phyloP scores from a whole-genome alignment of 2,329 filamentous ascomycete species.

The Cadophora luteo-olivacea region DNA sequence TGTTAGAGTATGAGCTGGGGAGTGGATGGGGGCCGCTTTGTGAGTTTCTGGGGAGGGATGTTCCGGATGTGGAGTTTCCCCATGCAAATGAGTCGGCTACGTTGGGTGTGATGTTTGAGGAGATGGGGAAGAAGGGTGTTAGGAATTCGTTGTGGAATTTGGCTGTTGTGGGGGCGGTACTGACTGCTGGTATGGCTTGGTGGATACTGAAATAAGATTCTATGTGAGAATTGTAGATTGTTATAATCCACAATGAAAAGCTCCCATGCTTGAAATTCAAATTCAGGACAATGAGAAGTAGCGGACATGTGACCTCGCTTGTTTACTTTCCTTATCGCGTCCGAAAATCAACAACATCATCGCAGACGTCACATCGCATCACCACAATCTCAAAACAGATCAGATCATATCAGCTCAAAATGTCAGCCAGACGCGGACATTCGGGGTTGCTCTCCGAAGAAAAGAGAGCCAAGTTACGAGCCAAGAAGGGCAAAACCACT shows the following conservation, averaged over 20 bases:
- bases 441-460: background rate
- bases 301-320: background rate
- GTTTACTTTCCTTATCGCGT: background rate
- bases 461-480: background rate
- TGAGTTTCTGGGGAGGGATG: constrained; percentile 48
- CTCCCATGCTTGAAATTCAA: background rate
- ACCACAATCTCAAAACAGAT: background rate
- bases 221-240: too few relatives aligned
- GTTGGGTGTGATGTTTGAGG: constrained; percentile 4
- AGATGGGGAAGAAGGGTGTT: constrained; percentile 3
- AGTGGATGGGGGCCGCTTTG: constrained; percentile 54
- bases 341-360: background rate
- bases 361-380: background rate
- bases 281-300: background rate
- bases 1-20: constrained; percentile 51
- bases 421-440: background rate
- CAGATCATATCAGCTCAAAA: background rate
- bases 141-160: background rate
- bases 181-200: background rate
- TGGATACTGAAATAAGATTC: background rate
- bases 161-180: background rate
- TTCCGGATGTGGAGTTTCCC: constrained; percentile 22
- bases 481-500: background rate
- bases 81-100: constrained; percentile 13
- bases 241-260: too few relatives aligned